Evolutionary conservation across 2,329 filamentous ascomycete genomes (phyloP).

Genomic region (Gaeumannomyces sp.): DNA sequence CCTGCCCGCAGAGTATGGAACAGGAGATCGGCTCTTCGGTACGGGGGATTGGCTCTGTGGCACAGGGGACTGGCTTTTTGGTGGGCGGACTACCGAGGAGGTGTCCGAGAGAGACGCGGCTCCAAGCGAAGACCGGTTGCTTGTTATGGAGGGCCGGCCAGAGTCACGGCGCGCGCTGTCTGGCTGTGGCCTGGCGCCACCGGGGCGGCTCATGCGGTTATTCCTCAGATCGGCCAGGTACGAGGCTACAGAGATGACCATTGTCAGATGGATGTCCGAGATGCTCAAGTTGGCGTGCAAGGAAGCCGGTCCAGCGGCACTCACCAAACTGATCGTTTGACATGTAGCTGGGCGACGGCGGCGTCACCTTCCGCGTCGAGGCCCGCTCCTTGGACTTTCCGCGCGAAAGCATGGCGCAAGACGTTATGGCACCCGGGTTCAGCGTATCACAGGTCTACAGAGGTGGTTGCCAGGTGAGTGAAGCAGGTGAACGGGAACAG

Average conservation of each 20-base stretch:
- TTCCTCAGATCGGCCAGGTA: constrained; percentile 68
- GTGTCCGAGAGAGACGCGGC: constrained; percentile 25
- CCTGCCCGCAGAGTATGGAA: constrained; percentile 18
- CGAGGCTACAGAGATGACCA: constrained; percentile 39
- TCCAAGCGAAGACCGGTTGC: constrained; percentile 22
- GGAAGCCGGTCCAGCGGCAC: constrained; percentile 16
- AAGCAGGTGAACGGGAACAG: no score
- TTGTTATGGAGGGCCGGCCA: constrained; percentile 25
- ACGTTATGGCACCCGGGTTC: not conserved
- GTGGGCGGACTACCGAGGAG: constrained; percentile 21
- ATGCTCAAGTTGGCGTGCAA: not conserved
- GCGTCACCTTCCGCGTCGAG: constrained; percentile 47
- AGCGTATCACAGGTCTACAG: not conserved
- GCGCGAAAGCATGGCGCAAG: constrained; percentile 25
- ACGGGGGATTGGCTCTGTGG: constrained; percentile 17
- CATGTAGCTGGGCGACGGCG: constrained; percentile 60
- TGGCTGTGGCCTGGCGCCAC: constrained; percentile 61
- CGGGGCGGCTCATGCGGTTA: constrained; percentile 61
- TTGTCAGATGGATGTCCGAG: not conserved
- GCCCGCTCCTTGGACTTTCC: constrained; percentile 27
- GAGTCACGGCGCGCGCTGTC: constrained; percentile 26
- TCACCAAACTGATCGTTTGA: constrained; percentile 61
- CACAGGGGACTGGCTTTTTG: constrained; percentile 7
- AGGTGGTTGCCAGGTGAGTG: no score
- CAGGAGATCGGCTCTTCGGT: constrained; percentile 15